Evolutionary conservation across 495 filamentous ascomycete species (phyloP), one percentile per base, ranked within the genome.

Genomic region (Staphylotrichum longicolle): DNA sequence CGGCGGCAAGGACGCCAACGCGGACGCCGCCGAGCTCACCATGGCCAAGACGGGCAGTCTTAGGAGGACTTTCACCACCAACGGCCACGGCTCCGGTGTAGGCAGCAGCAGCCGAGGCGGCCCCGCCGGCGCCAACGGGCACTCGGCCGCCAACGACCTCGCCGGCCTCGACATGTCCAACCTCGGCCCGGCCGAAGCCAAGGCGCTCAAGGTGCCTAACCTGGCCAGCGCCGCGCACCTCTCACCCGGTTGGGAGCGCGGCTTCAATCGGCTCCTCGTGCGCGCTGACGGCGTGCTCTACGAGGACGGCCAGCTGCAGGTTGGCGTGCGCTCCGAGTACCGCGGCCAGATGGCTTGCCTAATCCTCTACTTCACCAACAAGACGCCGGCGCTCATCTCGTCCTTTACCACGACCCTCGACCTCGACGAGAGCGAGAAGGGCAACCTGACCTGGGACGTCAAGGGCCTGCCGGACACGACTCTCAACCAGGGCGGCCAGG

Each of bases 321-420:
- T 99, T 42, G 95, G 94, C 39, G 75, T 98, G 51, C 88, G 95
- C 6, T 91, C 91, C 5, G 95, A 99, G 73, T 99, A 96, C 71
- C 90, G 95, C 58, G 90, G 84, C 15, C 89, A 96, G 65, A 88
- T 96, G 81, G 95, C 94, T 53, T 96, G 93, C 62, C 80, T 99
- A 46, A 97, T 98, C 68, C 77, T 97, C 54, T 97, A 97, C 74
- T 93, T 98, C 70, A 88, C 88, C 44, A 98, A 98, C 76, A 96
- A 96, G 74, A 91, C 91, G 3, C 85, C 90, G 0, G 86, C 86
- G 55, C 76, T 88, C 3, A 88, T 98, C 55, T 86, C 84, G 63
- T 94, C 91, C 6, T 91, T 99, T 74, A 98, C 94, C 0, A 96
- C 94, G 2, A 98, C 95, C 1, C 74, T 97, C 20, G 91, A 97